phyloP scores from a whole-genome alignment of 352 stramenopile genomes.

The Globisporangium solare region DNA sequence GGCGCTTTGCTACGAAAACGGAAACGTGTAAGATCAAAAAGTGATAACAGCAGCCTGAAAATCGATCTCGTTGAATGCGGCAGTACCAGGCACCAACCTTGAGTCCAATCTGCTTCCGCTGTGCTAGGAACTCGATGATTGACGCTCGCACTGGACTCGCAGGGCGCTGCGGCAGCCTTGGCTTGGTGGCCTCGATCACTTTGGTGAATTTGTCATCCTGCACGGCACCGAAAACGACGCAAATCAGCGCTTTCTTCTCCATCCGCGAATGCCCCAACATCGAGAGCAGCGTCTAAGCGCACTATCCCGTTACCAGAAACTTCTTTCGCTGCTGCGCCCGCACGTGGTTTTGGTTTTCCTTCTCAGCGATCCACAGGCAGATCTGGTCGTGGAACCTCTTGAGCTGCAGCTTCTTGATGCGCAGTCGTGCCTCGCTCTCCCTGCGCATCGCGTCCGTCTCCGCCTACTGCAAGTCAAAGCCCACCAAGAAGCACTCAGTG shows the following conservation, averaged over 20 bases:
- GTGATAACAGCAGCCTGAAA: no score
- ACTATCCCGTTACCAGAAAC: slow-evolving; percentile 18
- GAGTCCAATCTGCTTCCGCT: not conserved
- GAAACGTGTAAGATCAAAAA: not conserved
- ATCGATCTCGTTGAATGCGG: no score
- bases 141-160: not conserved
- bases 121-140: not conserved
- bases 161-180: not conserved
- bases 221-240: not conserved
- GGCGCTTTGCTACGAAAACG: slow-evolving; percentile 15
- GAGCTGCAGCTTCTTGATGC: slow-evolving; percentile 34
- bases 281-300: no score
- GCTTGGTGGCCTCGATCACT: slow-evolving; percentile 21
- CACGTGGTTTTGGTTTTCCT: slow-evolving; percentile 32
- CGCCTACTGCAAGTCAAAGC: slow-evolving; percentile 13
- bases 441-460: slow-evolving; percentile 31
- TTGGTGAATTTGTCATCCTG: slow-evolving; percentile 39
- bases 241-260: not conserved
- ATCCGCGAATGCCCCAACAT: not conserved
- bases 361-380: slow-evolving; percentile 47
- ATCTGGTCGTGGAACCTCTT: slow-evolving; percentile 59
- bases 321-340: slow-evolving; percentile 20
- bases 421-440: slow-evolving; percentile 28
- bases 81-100: not conserved
- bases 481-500: not conserved